Evolutionary conservation across 2,329 filamentous ascomycete species (phyloP).

Genomic region (Ceratocystis smalleyi): DNA sequence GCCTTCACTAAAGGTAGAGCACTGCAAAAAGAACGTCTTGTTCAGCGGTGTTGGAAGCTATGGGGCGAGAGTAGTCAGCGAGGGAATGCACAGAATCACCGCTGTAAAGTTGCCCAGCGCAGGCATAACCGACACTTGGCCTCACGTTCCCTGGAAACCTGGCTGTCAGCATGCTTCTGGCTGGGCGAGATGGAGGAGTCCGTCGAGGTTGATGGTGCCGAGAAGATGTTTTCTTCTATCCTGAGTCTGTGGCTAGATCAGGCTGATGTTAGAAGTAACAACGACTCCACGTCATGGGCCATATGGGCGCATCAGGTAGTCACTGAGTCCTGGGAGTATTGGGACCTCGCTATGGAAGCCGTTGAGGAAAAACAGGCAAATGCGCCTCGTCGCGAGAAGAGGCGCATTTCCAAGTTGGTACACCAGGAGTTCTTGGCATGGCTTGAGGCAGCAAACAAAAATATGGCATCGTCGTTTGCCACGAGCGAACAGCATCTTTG

Average conservation of each 20-base stretch:
- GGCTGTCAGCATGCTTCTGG: background rate
- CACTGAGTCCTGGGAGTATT: constrained; percentile 16
- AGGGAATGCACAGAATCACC: constrained; percentile 1
- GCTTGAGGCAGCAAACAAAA: constrained; percentile 8
- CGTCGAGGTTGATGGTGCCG: constrained; percentile 2
- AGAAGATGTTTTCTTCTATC: background rate
- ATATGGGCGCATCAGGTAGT: constrained; percentile 13
- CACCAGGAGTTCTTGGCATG: constrained; percentile 13
- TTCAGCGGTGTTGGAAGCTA: constrained; percentile 16
- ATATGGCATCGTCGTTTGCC: background rate
- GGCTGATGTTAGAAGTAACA: background rate
- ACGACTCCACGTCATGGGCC: constrained; percentile 5
- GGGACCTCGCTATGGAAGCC: constrained; percentile 16
- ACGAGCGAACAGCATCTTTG: constrained; percentile 3
- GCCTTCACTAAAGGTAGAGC: constrained; percentile 16
- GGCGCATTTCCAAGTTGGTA: constrained; percentile 8
- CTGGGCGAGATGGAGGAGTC: constrained; percentile 3
- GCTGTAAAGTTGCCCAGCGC: constrained; percentile 7
- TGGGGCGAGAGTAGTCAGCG: constrained; percentile 10
- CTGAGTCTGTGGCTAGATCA: constrained; percentile 12
- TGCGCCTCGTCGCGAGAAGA: constrained; percentile 16
- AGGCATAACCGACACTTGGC: constrained; percentile 7
- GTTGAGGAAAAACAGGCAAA: constrained; percentile 17
- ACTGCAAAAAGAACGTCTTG: constrained; percentile 15
- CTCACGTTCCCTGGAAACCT: background rate